Evolutionary conservation across 768 basidiomycete genomes (phyloP).

Genomic region (Tephrocybe sp.): DNA sequence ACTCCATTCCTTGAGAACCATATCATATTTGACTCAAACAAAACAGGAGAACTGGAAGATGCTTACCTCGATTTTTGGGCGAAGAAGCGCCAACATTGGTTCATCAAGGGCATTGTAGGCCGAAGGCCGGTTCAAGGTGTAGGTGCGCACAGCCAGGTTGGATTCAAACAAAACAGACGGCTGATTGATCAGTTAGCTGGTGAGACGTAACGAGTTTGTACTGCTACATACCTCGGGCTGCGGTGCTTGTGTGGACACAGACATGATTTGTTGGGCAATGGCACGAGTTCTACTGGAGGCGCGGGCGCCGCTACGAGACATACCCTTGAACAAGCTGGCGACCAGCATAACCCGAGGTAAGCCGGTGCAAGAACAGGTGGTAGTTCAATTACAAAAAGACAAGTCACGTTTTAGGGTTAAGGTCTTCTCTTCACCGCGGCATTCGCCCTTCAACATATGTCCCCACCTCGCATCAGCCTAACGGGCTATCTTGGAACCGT

Average conservation of each 20-base stretch:
- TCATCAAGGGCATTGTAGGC: slow-evolving; percentile 84
- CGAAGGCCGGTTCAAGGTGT: slow-evolving; percentile 74
- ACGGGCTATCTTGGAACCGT: slow-evolving; percentile 66
- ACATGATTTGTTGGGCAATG: slow-evolving; percentile 51
- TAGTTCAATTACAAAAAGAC: slow-evolving; percentile 9
- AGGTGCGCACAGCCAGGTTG: slow-evolving; percentile 60
- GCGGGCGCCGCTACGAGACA: slow-evolving; percentile 39
- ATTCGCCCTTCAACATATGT: slow-evolving; percentile 3
- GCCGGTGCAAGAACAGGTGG: neutral
- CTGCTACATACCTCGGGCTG: slow-evolving; percentile 35
- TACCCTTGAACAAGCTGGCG: slow-evolving; percentile 31
- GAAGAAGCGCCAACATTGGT: slow-evolving; percentile 72
- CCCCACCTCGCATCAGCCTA: slow-evolving; percentile 48
- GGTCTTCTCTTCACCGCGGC: slow-evolving; percentile 23
- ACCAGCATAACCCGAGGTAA: slow-evolving; percentile 18
- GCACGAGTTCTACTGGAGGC: slow-evolving; percentile 42
- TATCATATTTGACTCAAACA: slow-evolving; percentile 11
- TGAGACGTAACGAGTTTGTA: slow-evolving; percentile 10
- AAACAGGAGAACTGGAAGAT: neutral
- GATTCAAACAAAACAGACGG: slow-evolving; percentile 70
- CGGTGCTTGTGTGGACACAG: slow-evolving; percentile 29
- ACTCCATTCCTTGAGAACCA: slow-evolving; percentile 66
- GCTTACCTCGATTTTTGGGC: slow-evolving; percentile 74
- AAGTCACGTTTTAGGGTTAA: slow-evolving; percentile 28
- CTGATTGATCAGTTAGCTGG: slow-evolving; percentile 27